Percentiles rank a stretch among this genome's conserved stretches.
Evolutionary conservation across 2,329 filamentous ascomycete species (phyloP).

Genomic region (Ophiocordyceps camponoti-saundersi): DNA sequence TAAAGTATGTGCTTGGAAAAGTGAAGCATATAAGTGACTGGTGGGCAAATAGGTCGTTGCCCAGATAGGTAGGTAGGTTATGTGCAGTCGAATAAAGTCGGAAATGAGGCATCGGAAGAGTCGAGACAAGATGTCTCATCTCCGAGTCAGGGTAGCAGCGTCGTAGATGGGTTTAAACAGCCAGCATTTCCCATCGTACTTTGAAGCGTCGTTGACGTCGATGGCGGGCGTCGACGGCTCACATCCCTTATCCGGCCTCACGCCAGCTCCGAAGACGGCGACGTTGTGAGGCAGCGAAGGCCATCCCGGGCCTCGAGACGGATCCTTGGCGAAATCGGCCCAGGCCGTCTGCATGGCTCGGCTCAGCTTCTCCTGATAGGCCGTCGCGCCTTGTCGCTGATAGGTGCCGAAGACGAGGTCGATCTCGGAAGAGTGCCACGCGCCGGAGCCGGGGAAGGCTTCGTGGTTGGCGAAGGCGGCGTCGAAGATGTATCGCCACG

Average conservation of each 20-base stretch:
- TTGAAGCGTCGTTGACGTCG: not conserved
- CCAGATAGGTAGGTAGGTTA: too few relatives aligned
- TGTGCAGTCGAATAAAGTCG: too few relatives aligned
- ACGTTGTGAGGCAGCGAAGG: constrained; percentile 5
- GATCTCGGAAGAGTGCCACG: constrained; percentile 29
- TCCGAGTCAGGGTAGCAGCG: not conserved
- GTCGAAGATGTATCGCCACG: constrained; percentile 28
- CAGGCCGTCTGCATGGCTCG: constrained; percentile 11
- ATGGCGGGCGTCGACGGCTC: not conserved
- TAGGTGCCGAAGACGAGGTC: constrained; percentile 25
- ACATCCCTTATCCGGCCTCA: not conserved
- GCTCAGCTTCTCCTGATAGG: constrained; percentile 7
- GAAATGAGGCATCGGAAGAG: not conserved
- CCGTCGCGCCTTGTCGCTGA: constrained; percentile 3
- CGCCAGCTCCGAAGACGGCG: constrained; percentile 9
- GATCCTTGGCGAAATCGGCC: constrained; percentile 12
- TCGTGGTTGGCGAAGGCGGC: constrained; percentile 29
- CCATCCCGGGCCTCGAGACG: constrained; percentile 10
- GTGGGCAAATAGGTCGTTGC: too few relatives aligned
- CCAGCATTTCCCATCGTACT: not conserved
- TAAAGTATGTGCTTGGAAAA: too few relatives aligned
- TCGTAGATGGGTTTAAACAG: not conserved
- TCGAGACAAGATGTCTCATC: not conserved
- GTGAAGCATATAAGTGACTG: too few relatives aligned
- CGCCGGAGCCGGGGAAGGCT: constrained; percentile 15